phyloP scores from a whole-genome alignment of 139 green algal species.

The Dunaliella primolecta region DNA sequence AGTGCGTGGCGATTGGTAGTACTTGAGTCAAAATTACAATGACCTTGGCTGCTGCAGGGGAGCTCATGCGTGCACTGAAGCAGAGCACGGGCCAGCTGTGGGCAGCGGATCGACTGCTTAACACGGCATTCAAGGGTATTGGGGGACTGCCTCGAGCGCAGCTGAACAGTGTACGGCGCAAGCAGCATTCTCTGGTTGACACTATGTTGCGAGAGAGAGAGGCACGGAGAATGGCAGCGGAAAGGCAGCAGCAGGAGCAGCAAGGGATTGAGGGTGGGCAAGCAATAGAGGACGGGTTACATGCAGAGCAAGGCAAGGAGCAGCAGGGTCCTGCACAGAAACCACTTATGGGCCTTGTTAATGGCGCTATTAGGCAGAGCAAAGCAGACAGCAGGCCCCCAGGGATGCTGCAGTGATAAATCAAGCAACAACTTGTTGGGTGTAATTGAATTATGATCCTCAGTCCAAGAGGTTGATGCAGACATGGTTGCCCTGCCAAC shows the following conservation, averaged over 20 bases:
- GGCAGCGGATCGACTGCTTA: neutral
- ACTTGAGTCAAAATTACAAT: too few relatives aligned
- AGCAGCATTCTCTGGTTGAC: neutral
- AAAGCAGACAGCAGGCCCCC: too few relatives aligned
- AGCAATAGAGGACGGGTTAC: too few relatives aligned
- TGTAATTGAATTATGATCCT: too few relatives aligned
- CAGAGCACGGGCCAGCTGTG: neutral
- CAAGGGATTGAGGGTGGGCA: too few relatives aligned
- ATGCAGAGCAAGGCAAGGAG: neutral
- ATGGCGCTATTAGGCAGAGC: neutral
- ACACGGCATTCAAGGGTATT: conserved; percentile 4
- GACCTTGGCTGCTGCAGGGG: too few relatives aligned
- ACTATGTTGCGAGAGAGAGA: neutral
- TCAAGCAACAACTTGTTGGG: too few relatives aligned
- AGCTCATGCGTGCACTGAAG: conserved; percentile 2
- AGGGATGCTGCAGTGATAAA: too few relatives aligned
- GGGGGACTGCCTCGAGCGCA: neutral
- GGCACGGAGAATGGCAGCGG: neutral
- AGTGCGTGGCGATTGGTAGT: too few relatives aligned
- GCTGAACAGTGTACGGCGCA: neutral
- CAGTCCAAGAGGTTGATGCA: too few relatives aligned
- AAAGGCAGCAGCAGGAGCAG: neutral
- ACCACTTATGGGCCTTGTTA: neutral
- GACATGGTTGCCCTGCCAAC: too few relatives aligned
- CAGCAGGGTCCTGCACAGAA: neutral